phyloP scores from a whole-genome alignment of 2,329 filamentous ascomycete genomes.

The Colletotrichum sp. region DNA sequence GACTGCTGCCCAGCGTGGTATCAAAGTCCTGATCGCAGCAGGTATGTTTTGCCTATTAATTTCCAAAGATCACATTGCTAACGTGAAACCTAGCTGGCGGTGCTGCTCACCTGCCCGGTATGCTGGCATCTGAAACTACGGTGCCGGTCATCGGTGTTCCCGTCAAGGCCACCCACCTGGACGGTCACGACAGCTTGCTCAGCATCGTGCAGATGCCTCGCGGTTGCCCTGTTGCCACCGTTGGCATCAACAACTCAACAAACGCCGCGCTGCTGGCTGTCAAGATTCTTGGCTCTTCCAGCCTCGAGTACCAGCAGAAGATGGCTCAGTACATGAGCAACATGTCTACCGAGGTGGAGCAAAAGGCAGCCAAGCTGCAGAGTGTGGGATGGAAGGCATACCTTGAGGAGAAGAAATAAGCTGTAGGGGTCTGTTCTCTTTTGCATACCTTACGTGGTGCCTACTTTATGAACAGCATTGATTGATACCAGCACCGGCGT shows the following conservation, averaged over 20 bases:
- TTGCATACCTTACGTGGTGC: neutral
- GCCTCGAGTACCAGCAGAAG: constrained; percentile 59
- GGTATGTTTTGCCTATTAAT: neutral
- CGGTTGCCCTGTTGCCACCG: constrained; percentile 76
- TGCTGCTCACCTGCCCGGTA: constrained; percentile 76
- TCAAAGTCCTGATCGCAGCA: constrained; percentile 78
- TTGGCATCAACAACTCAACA: constrained; percentile 81
- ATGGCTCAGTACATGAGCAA: constrained; percentile 66
- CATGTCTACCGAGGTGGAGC: constrained; percentile 68
- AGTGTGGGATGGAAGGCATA: constrained; percentile 63
- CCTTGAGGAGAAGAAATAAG: constrained; percentile 40
- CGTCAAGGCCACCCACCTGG: constrained; percentile 74
- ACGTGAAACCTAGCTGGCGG: constrained; percentile 60
- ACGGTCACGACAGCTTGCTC: constrained; percentile 73
- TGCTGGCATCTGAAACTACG: constrained; percentile 73
- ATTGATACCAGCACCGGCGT: constrained; percentile 19
- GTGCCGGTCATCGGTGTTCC: constrained; percentile 81
- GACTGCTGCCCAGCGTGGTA: constrained; percentile 66
- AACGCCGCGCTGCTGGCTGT: constrained; percentile 78
- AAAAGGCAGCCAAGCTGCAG: constrained; percentile 63
- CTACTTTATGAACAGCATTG: constrained; percentile 1
- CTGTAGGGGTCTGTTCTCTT: neutral
- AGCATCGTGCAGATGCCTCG: constrained; percentile 82
- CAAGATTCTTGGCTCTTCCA: constrained; percentile 66
- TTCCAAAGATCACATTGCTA: neutral